Conservation (phyloP, 1,284 basidiomycete species). For the Apiotrichum siamense region DNA sequence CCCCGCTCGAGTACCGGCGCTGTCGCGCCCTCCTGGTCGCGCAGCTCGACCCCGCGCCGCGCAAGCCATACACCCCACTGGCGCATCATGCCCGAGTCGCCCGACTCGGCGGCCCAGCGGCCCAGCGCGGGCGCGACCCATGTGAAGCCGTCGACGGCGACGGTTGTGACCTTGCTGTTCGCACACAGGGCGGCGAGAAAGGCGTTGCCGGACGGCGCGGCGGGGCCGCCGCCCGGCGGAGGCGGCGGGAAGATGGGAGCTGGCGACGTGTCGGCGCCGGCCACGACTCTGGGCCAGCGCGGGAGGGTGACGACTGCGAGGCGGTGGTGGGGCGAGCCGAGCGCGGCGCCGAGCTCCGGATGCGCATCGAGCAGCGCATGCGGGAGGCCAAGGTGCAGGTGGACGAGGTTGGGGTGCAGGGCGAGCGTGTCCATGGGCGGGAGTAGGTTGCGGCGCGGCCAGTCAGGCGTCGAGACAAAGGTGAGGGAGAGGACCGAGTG, state of each 20-base stretch:
- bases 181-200: conserved; percentile 17
- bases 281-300: conserved; percentile 23
- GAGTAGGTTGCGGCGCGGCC: conserved; percentile 61
- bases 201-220: conserved; percentile 6
- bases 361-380: conserved; percentile 28
- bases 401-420: conserved; percentile 41
- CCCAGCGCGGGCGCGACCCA: conserved; percentile 37
- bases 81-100: conserved; percentile 38
- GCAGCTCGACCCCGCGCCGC: conserved; percentile 24
- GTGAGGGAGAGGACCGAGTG: conserved; percentile 57
- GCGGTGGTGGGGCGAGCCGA: conserved; percentile 41
- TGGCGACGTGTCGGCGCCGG: conserved; percentile 3
- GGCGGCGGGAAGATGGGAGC: background rate
- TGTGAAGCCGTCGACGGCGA: conserved; percentile 38
- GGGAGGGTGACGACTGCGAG: conserved; percentile 66
- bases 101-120: conserved; percentile 31
- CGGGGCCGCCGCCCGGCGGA: background rate
- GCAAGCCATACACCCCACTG: conserved; percentile 26
- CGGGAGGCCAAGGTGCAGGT: conserved; percentile 28
- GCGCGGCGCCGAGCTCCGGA: conserved; percentile 7
- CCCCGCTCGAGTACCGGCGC: conserved; percentile 17
- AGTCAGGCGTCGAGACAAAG: conserved; percentile 53
- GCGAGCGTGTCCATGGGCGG: conserved; percentile 52
- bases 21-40: conserved; percentile 35
- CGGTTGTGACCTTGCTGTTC: conserved; percentile 3